phyloP scores from a whole-genome alignment of 2,329 filamentous ascomycete species.

The Phialocephala subalpina region DNA sequence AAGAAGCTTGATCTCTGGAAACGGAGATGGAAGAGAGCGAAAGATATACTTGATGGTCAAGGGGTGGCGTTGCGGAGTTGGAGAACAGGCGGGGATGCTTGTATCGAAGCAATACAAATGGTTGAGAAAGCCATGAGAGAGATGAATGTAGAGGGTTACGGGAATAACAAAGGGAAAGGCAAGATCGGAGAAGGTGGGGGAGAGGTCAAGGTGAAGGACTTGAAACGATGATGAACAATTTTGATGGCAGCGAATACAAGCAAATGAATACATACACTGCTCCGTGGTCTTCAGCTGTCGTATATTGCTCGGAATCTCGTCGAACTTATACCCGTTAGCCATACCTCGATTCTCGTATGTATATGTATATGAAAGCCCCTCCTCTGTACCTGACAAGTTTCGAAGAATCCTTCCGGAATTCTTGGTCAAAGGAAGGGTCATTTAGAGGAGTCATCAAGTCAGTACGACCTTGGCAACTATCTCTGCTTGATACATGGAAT shows the following conservation, averaged over 20 bases:
- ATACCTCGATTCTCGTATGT: no score
- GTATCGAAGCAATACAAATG: slow-evolving; percentile 69
- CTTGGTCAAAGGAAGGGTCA: no score
- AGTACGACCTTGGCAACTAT: background rate
- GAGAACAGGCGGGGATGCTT: slow-evolving; percentile 75
- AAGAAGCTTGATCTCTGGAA: slow-evolving; percentile 80
- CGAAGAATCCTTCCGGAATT: no score
- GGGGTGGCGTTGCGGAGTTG: slow-evolving; percentile 77
- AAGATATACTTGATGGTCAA: slow-evolving; percentile 65
- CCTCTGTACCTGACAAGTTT: no score
- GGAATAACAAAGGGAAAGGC: slow-evolving; percentile 37
- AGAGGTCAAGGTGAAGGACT: slow-evolving; percentile 45
- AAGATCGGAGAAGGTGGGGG: slow-evolving; percentile 42
- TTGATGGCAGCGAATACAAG: background rate
- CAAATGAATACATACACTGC: background rate
- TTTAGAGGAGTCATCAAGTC: no score
- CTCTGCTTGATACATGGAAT: background rate
- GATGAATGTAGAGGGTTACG: slow-evolving; percentile 48
- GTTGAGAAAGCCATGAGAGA: slow-evolving; percentile 62
- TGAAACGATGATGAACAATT: slow-evolving; percentile 34
- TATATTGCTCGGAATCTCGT: no score
- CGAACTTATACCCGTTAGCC: no score
- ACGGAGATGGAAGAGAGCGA: slow-evolving; percentile 70
- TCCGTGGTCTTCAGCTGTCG: background rate
- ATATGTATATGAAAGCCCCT: no score